These are phyloP conservation scores for Penicillium sp. DNA, from an alignment of 2,329 filamentous ascomycete species.

Conservation along the genomic window DNA sequence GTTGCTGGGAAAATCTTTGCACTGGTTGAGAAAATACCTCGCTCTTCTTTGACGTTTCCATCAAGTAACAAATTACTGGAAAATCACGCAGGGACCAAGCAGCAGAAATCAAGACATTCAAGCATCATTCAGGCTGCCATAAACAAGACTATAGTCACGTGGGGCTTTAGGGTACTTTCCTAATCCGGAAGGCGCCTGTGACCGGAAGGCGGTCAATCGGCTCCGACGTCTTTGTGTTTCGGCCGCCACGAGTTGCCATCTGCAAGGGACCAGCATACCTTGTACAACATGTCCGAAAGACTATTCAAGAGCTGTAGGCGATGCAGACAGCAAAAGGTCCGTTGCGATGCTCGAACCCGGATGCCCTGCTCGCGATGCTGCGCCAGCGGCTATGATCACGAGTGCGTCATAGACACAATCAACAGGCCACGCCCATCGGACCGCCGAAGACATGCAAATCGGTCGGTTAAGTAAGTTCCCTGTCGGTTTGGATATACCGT, in stretches of 20 bases:
- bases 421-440: constrained; percentile 32
- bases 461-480: constrained; percentile 27
- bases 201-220: constrained; percentile 10
- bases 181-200: not conserved
- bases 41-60: not conserved
- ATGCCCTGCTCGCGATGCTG: constrained; percentile 43
- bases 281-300: constrained; percentile 34
- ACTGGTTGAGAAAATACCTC: not conserved
- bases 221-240: not conserved
- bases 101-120: not conserved
- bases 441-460: constrained; percentile 29
- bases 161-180: not conserved
- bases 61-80: not conserved
- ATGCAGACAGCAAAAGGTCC: constrained; percentile 43
- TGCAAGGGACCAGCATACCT: not conserved
- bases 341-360: constrained; percentile 41
- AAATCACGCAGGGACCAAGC: not conserved
- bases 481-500: too few species aligned
- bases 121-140: too few species aligned
- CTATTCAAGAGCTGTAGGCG: constrained; percentile 44
- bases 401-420: constrained; percentile 41
- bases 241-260: not conserved
- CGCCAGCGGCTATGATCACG: constrained; percentile 37
- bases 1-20: not conserved
- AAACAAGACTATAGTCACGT: not conserved